Percentiles rank a stretch among this genome's conserved stretches.
phyloP scores from a whole-genome alignment of 805 yeast species.

The Candida easanensis region DNA sequence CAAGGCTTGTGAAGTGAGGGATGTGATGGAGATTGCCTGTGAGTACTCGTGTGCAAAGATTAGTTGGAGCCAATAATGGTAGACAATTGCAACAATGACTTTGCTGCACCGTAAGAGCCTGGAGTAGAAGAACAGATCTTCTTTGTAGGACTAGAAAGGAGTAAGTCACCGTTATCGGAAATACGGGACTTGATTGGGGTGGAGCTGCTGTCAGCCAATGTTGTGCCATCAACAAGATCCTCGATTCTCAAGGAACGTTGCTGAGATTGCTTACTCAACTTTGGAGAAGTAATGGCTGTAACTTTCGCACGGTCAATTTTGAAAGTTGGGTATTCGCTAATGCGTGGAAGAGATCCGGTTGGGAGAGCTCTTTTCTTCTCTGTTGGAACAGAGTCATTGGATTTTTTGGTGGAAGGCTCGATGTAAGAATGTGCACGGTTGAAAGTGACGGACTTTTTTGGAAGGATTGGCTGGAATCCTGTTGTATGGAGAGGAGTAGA shows the following conservation, averaged over 20 bases:
- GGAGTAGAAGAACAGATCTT: conserved; percentile 37
- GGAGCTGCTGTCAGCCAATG: conserved; percentile 12
- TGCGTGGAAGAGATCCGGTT: conserved; percentile 12
- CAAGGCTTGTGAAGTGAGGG: too few relatives aligned
- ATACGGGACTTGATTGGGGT: conserved; percentile 26
- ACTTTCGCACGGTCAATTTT: neutral
- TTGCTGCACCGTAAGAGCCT: conserved; percentile 47
- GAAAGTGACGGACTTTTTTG: conserved; percentile 23
- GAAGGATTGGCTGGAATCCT: conserved; percentile 1
- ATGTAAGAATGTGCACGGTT: conserved; percentile 9
- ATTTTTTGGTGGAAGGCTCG: conserved; percentile 6
- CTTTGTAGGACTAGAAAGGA: conserved; percentile 38
- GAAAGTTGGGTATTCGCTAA: conserved; percentile 12
- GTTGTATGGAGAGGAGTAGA: conserved; percentile 27
- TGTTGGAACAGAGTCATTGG: neutral
- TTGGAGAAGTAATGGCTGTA: conserved; percentile 1
- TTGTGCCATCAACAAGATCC: conserved; percentile 12
- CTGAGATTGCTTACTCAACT: neutral
- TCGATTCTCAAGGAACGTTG: conserved; percentile 17
- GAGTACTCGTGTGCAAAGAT: neutral
- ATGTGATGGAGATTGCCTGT: too few relatives aligned
- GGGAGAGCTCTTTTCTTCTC: neutral
- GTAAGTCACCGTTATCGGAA: conserved; percentile 21
- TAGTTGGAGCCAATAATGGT: conserved; percentile 26
- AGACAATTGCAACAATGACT: conserved; percentile 41